These are phyloP conservation scores for Ceriops tagal DNA, from an alignment of 345 rosid genomes.

Conservation along the genomic window DNA sequence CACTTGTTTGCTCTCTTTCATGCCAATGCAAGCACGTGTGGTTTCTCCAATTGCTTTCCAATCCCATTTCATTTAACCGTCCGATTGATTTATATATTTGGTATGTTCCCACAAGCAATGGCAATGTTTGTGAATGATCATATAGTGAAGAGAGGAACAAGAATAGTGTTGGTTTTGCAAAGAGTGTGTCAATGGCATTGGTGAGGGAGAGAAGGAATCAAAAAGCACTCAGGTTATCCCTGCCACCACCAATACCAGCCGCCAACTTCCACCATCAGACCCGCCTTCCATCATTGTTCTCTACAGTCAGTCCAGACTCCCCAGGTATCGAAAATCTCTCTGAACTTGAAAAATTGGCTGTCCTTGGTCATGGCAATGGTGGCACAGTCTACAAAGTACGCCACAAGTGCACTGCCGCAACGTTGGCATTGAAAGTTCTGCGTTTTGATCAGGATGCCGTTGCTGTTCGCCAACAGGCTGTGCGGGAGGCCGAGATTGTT, in stretches of 20 bases:
- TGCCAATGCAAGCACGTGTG: conserved; percentile 17
- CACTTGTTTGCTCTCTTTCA: conserved; percentile 14
- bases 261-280: conserved; percentile 13
- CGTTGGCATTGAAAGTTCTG: conserved; percentile 52
- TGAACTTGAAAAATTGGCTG: conserved; percentile 45
- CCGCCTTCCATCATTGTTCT: neutral
- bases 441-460: conserved; percentile 30
- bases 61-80: neutral
- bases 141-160: neutral
- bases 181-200: conserved; percentile 43
- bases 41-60: neutral
- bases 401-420: conserved; percentile 28
- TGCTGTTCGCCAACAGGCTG: conserved; percentile 24
- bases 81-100: neutral
- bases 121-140: neutral
- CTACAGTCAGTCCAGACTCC: conserved; percentile 28
- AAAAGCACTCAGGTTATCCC: conserved; percentile 44
- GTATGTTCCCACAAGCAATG: neutral
- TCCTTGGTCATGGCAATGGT: conserved; percentile 58
- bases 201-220: conserved; percentile 63
- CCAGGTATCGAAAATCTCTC: conserved; percentile 36
- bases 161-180: neutral
- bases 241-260: conserved; percentile 32
- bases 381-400: conserved; percentile 58
- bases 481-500: conserved; percentile 50